A percentile compares a stretch with the other conserved stretches of the same genome.
Conservation (phyloP, 2,329 filamentous ascomycete genomes). For the Ceratocystis alfenasii region DNA sequence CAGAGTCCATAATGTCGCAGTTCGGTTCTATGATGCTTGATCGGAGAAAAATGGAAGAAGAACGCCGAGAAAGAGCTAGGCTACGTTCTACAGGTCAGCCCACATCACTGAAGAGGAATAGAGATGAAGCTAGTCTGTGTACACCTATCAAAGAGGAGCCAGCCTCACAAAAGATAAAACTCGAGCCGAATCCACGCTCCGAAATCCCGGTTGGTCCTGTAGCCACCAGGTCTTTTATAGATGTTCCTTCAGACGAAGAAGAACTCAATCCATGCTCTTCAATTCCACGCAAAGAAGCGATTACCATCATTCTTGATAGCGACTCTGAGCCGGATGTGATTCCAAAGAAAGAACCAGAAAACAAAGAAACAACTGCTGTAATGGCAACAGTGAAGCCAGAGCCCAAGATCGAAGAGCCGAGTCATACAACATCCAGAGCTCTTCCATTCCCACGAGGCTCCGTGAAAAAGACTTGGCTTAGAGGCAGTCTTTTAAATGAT, state of each 20-base stretch:
- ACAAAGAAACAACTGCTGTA: neutral
- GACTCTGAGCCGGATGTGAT: slow-evolving; percentile 7
- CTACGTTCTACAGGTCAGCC: neutral
- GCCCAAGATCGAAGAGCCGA: neutral
- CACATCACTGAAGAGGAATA: slow-evolving; percentile 6
- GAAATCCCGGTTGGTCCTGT: neutral
- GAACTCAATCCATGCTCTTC: neutral
- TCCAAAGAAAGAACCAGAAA: neutral
- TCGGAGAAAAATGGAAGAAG: slow-evolving; percentile 73
- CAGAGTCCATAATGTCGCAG: neutral
- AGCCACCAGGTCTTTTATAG: neutral
- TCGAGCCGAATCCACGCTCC: neutral
- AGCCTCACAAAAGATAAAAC: neutral
- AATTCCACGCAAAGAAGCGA: neutral
- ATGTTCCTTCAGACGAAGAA: neutral
- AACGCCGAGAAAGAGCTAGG: slow-evolving; percentile 53
- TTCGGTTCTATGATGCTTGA: slow-evolving; percentile 47
- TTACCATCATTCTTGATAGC: slow-evolving; percentile 12
- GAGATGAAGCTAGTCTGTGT: slow-evolving; percentile 5
- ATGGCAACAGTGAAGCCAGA: neutral
- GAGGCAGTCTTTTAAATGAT: slow-evolving; percentile 45
- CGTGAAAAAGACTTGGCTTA: slow-evolving; percentile 72
- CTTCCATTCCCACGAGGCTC: slow-evolving; percentile 42
- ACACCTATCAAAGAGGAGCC: slow-evolving; percentile 6
- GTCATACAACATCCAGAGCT: neutral